Conservation (phyloP, 768 basidiomycete genomes). For the Clavulina sp. region DNA sequence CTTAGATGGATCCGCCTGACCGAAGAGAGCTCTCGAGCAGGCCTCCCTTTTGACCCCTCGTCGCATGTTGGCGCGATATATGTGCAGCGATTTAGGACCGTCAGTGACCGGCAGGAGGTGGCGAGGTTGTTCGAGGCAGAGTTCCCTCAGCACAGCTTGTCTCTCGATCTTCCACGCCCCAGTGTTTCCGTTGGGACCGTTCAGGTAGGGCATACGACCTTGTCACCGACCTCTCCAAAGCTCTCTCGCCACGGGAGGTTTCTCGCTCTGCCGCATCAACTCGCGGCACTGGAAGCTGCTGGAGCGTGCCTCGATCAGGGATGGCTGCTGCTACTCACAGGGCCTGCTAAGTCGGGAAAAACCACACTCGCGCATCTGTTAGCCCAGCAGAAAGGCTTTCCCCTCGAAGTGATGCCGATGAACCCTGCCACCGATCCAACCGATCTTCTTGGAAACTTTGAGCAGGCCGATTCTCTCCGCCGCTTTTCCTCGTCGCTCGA, state of each 20-base stretch:
- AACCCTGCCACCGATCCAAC: slow-evolving; percentile 81
- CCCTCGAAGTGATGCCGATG: slow-evolving; percentile 54
- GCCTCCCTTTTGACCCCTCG: slow-evolving; percentile 29
- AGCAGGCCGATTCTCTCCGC: slow-evolving; percentile 49
- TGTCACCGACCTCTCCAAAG: slow-evolving; percentile 20
- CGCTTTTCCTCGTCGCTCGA: not conserved
- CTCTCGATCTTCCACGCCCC: not conserved
- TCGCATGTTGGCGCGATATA: slow-evolving; percentile 59
- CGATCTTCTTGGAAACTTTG: slow-evolving; percentile 90
- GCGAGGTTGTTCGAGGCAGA: slow-evolving; percentile 17
- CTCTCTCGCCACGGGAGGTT: slow-evolving; percentile 20
- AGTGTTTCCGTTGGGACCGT: slow-evolving; percentile 24
- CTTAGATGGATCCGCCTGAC: slow-evolving; percentile 62
- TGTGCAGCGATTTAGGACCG: slow-evolving; percentile 67
- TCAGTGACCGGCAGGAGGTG: slow-evolving; percentile 36
- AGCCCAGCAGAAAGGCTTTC: slow-evolving; percentile 51
- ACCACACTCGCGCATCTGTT: slow-evolving; percentile 50
- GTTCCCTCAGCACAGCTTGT: slow-evolving; percentile 13
- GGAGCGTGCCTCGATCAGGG: slow-evolving; percentile 53
- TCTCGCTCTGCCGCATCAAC: slow-evolving; percentile 41
- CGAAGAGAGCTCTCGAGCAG: slow-evolving; percentile 15
- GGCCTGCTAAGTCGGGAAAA: slow-evolving; percentile 59
- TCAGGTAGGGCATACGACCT: slow-evolving; percentile 48
- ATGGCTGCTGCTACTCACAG: slow-evolving; percentile 83
- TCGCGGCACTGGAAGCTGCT: slow-evolving; percentile 55